Base-by-base conservation (phyloP, 179 eudicot genomes). In the Pouteria campechiana region DNA sequence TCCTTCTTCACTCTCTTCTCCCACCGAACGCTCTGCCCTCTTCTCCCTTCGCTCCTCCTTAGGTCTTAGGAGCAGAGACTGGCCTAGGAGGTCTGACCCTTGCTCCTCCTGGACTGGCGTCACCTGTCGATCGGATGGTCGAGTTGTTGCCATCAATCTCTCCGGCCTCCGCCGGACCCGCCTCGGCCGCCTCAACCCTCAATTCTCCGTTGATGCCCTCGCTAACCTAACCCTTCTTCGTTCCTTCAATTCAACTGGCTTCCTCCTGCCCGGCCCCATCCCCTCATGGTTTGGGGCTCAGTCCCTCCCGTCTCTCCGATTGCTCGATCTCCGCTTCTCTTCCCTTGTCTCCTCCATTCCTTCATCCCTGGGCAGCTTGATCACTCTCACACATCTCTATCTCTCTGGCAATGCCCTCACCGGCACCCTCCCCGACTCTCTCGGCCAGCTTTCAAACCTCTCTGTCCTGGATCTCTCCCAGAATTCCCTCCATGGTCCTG, bases 91-190 rank as follows among this genome's bases (percentile, higher is more conserved):
- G 39, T 32, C 68, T 12, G 75, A 82, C 64, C 99, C 96, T 9
- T 92, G 99, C 44, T 18, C 24, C 17, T 0, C 3, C 45, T 92
- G 99, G 99, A 51, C 24, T 7, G 99, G 96, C 20, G 53, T 92
- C 48, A 36, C 63, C 17, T 92, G 96, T 46, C n/a, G 11, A n/a
- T n/a, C n/a, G n/a, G 75, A 82, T 48, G 88, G 92, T 42, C 44
- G 75, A 33, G 87, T 92, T 31, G 38, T 68, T 41, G 92, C 77
- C 48, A 74, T 86, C 37, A 75, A 87, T 28, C 55, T 92, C 21
- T 82, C 99, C 6, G 85, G 94, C 72, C 87, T 92, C 72, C 74
- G 54, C 60, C 61, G 99, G 32, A 92, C 99, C 36, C 60, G 94
- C 59, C 31, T 70, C 50, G 96, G 88, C 25, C 41, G 46, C 5